phyloP scores from a whole-genome alignment of 1,284 basidiomycete genomes.

The Malassezia brasiliensis region DNA sequence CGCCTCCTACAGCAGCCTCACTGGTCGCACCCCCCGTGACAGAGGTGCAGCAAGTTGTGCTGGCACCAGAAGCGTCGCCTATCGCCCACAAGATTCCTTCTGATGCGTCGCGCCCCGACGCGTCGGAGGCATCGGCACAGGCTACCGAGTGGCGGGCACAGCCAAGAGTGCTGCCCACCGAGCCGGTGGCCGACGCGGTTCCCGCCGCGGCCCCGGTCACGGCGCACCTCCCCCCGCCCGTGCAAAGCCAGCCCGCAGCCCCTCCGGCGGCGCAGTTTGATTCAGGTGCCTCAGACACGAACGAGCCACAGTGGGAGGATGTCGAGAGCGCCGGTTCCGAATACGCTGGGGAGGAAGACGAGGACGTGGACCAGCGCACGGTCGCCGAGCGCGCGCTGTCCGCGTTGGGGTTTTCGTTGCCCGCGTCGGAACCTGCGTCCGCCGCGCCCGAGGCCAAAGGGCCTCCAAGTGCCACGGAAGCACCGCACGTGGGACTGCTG shows the following conservation, averaged over 20 bases:
- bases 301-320: not conserved
- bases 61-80: not conserved
- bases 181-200: too few relatives aligned
- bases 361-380: not conserved
- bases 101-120: too few relatives aligned
- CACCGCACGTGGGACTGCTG: not conserved
- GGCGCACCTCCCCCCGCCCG: not conserved
- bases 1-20: too few relatives aligned
- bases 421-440: not conserved
- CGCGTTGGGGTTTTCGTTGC: not conserved
- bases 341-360: not conserved
- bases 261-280: too few relatives aligned
- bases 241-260: not conserved
- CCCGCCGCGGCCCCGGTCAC: too few relatives aligned
- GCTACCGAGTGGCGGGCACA: too few relatives aligned
- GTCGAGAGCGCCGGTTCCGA: constrained; percentile 1
- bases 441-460: not conserved
- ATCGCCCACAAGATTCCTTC: too few relatives aligned
- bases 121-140: too few relatives aligned
- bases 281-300: too few relatives aligned
- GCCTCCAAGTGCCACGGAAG: not conserved
- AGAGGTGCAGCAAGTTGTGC: not conserved
- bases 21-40: not conserved
- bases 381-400: constrained; percentile 1
- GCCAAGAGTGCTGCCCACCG: too few relatives aligned